phyloP scores from a whole-genome alignment of 306 rosid species.

The Pachyrhizus erosus region DNA sequence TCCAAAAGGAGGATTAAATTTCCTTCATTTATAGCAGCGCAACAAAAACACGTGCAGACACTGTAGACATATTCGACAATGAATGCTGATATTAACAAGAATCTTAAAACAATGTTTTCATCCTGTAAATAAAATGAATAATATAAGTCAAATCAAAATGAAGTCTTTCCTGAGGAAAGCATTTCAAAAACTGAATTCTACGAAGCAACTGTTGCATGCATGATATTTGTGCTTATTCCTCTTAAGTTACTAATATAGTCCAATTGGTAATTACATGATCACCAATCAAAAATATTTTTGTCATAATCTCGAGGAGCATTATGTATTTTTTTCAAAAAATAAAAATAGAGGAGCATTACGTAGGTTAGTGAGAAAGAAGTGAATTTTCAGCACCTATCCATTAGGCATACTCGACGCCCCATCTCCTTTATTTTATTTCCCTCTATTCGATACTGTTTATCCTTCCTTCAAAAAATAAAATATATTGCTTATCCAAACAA shows the following conservation, averaged over 20 bases:
- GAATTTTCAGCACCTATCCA: not conserved
- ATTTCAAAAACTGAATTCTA: not conserved
- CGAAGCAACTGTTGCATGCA: not conserved
- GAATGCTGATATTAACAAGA: not conserved
- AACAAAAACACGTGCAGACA: not conserved
- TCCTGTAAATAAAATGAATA: not conserved
- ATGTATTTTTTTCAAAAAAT: too few relatives aligned
- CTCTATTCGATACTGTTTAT: not conserved
- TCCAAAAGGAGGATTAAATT: not conserved
- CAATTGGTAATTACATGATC: not conserved
- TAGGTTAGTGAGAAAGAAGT: not conserved
- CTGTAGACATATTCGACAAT: not conserved
- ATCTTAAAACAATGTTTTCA: not conserved
- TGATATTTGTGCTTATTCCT: not conserved
- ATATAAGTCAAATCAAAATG: not conserved
- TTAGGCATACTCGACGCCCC: constrained; percentile 13
- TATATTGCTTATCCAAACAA: not conserved
- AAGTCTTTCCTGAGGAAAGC: not conserved
- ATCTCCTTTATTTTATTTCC: not conserved
- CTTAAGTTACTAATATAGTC: not conserved
- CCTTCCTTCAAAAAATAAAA: too few relatives aligned
- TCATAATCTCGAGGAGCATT: not conserved
- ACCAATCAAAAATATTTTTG: not conserved
- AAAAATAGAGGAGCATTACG: not conserved
- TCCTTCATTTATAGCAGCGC: not conserved